Base-by-base conservation (phyloP, 805 yeast genomes). In the Cyberlindnera subsufficiens region DNA sequence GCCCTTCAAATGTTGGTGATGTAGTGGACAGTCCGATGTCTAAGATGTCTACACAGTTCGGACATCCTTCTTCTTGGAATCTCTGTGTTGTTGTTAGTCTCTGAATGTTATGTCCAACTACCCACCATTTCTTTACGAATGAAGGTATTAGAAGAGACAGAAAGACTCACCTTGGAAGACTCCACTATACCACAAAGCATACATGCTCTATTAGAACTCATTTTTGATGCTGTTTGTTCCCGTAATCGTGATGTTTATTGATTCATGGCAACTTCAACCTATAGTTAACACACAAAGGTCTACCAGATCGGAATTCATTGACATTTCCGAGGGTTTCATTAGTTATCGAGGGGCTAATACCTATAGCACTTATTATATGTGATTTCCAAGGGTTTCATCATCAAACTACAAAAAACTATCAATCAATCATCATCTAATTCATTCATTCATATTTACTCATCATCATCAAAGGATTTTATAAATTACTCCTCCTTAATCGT, bases 101-200 rank as follows among this genome's bases (percentile, higher is more conserved):
- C 18, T 32, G 27, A 3, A 35, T 30, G 9, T 20, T 6, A 27
- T 17, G 20, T 13, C 35, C 17, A 15, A 17, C 27, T 8, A 22
- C 27, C 27, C 27, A 22, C 10, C 11, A 4, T 22, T 6, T 22
- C 27, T 22, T 22, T 11, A 22, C 10, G 11, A 22, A 9, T 15
- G 10, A 3, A 27, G 11, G 13, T 14, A 17, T 22, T 5, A 9
- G 20, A 5, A 7, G 10, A 30, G 14, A 37, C 3, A 20, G 18
- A 30, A 27, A 8, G 10, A 64, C 79, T 37, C 54, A 79, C 85
- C 44, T 71, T 75, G 53, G 84, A 76, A 5, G 96, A 79, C 58
- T 87, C 95, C 42, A 91, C 86, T 42, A 91, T 75, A 4, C 97
- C 98, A 66, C 99, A 91, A 45, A 93, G 76, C 96, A 91, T 86